Percentiles rank a stretch among this genome's conserved stretches.
Conservation (phyloP, 225 moss, liverwort and hornwort species). For the Bryoerythrophyllum caledonicum region DNA sequence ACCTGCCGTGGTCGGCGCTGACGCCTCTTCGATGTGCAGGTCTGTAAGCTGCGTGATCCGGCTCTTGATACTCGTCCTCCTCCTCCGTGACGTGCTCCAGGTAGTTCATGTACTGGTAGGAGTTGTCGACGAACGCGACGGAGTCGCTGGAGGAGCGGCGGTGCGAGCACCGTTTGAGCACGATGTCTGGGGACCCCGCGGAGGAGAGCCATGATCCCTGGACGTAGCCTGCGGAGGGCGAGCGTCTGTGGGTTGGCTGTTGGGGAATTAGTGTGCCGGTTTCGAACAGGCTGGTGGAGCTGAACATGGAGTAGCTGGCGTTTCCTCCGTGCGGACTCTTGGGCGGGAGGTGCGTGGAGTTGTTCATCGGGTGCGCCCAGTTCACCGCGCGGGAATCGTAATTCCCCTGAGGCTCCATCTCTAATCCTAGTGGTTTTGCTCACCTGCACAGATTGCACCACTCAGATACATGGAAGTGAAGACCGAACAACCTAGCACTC, state of each 20-base stretch:
- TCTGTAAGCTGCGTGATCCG: constrained; percentile 11
- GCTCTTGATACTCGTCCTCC: constrained; percentile 53
- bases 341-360: constrained; percentile 87
- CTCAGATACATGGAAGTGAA: too few species aligned
- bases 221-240: constrained; percentile 78
- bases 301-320: constrained; percentile 50
- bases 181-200: constrained; percentile 54
- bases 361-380: constrained; percentile 98
- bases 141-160: constrained; percentile 95
- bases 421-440: not conserved
- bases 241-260: constrained; percentile 69
- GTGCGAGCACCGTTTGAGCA: constrained; percentile 77
- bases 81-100: constrained; percentile 82
- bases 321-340: constrained; percentile 73
- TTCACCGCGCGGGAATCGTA: constrained; percentile 73
- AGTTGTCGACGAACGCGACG: constrained; percentile 77
- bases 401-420: constrained; percentile 48
- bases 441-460: constrained; percentile 25
- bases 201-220: constrained; percentile 73
- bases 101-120: constrained; percentile 65
- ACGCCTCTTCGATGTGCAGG: constrained; percentile 39
- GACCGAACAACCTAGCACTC: too few species aligned
- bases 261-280: constrained; percentile 31
- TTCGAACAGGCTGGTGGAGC: constrained; percentile 72
- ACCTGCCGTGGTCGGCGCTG: constrained; percentile 46